Evolutionary conservation across 2,329 filamentous ascomycete species (phyloP).

Genomic region (Raffaelea albimanens): DNA sequence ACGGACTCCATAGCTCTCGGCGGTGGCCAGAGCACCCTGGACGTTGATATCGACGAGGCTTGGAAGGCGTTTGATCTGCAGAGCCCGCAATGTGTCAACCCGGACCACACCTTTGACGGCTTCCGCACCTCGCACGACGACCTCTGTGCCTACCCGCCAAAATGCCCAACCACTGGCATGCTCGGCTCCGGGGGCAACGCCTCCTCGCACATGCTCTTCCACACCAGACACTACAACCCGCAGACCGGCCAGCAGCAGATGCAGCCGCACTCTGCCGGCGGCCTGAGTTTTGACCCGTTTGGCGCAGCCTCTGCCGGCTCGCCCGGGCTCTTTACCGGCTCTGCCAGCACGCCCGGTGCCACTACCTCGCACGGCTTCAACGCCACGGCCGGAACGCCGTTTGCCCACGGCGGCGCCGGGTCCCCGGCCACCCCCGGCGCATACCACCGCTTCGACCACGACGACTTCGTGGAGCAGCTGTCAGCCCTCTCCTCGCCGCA

Average conservation of each 20-base stretch:
- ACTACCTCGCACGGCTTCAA: background rate
- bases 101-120: slow-evolving; percentile 4
- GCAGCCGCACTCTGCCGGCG: background rate
- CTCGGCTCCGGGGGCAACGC: background rate
- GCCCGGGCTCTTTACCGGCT: background rate
- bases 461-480: slow-evolving; percentile 10
- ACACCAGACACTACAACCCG: slow-evolving; percentile 9
- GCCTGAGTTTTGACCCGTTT: background rate
- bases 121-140: slow-evolving; percentile 13
- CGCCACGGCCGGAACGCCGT: background rate
- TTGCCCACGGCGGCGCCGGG: background rate
- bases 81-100: slow-evolving; percentile 10
- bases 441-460: background rate
- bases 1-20: slow-evolving; percentile 5
- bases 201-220: slow-evolving; percentile 11
- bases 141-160: slow-evolving; percentile 12
- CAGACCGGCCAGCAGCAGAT: background rate
- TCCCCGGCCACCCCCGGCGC: background rate
- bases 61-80: slow-evolving; percentile 12
- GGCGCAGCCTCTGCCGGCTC: background rate
- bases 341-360: background rate
- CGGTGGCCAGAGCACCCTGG: slow-evolving; percentile 1
- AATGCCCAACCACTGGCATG: slow-evolving; percentile 7
- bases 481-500: slow-evolving; percentile 9
- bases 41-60: slow-evolving; percentile 8